Evolutionary conservation across 495 filamentous ascomycete species (phyloP), one percentile per base, ranked within the genome.

Genomic region (Aspergillus campestris): DNA sequence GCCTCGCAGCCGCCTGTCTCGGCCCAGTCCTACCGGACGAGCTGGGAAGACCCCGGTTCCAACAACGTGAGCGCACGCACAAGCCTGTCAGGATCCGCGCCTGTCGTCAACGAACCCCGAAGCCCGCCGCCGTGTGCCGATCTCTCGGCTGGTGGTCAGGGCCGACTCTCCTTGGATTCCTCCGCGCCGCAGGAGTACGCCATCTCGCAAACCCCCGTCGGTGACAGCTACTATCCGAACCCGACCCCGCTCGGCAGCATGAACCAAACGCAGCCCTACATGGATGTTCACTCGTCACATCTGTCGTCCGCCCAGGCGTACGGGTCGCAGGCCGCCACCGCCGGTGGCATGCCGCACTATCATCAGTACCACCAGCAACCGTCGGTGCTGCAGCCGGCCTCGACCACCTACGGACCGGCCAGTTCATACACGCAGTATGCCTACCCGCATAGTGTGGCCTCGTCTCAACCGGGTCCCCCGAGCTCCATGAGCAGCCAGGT

Each of bases 241-340:
- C 62, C 60, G 24, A 60, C 55, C 34, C 55, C 59, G 8, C 56
- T 88, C 63, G 69, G 73, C 71, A 83, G 79, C 64, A 95, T 98
- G 87, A 95, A 96, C 69, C 81, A 85, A 56, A 70, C 75, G 37
- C 82, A 82, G 55, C 78, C 80, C 48, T 92, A 95, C 56, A 83
- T 89, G 80, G 90, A 94, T 51, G 87, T 83, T 38, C 78, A 91
- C 58, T 77, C 79, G 37, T 69, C 79, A 38, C 87, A 94, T 62
- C 80, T 95, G 74, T 89, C 89, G 48, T 78, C 82, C 43, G 83
- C 81, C 38, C 89, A 86, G 60, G 75, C 84, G 32, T 89, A 90
- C 60, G 75, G 83, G 44, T 82, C 85, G 0, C 85, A 90, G 57
- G 83, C 86, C 38, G 86, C 86, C 7, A 86, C 90, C 7, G 87